Evolutionary conservation across 352 stramenopile species (phyloP), one percentile per base, ranked within the genome.

Genomic region (Phytopythium litorale): DNA sequence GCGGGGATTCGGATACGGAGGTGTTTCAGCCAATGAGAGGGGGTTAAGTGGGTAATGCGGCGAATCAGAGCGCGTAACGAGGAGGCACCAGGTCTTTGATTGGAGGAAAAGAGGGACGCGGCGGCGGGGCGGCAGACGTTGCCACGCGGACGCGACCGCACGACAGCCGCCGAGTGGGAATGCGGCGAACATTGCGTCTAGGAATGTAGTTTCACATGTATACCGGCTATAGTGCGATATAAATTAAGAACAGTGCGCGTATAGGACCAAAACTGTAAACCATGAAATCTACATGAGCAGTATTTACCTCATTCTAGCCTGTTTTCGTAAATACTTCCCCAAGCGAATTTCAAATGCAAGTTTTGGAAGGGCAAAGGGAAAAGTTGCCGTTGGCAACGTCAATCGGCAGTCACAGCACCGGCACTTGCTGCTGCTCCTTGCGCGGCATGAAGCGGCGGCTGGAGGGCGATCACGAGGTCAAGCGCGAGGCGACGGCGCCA

Each of bases 361-460:
- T 32, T 32, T 32, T 5, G 28, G 16, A 19, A 46, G 8, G 13
- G 15, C 18, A 52, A 13, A 32, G 23, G 23, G 58, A 43, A 45
- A 67, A 51, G 28, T 70, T 45, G 64, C 66, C 59, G 46, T 54
- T 58, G 45, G 16, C 28, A 28, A 25, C 25, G 7, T 8, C 28
- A 23, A 25, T 54, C 28, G 5, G 6, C 15, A 37, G 25, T 54
- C 13, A 33, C 33, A 15, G n/a, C 21, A 18, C 19, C 16, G 18
- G 7, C 7, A 35, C 46, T 16, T 8, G 19, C 49, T 9, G 23
- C 19, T 13, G 16, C 33, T 46, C 23, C 16, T 13, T 21, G n/a
- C 13, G 32, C 7, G 30, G 19, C 25, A 86, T 86, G 77, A 84
- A 87, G 67, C 68, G 77, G 1, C 57, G 70, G 38, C 56, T 87